phyloP scores from a whole-genome alignment of 805 yeast species.

The Candida glaebosa region DNA sequence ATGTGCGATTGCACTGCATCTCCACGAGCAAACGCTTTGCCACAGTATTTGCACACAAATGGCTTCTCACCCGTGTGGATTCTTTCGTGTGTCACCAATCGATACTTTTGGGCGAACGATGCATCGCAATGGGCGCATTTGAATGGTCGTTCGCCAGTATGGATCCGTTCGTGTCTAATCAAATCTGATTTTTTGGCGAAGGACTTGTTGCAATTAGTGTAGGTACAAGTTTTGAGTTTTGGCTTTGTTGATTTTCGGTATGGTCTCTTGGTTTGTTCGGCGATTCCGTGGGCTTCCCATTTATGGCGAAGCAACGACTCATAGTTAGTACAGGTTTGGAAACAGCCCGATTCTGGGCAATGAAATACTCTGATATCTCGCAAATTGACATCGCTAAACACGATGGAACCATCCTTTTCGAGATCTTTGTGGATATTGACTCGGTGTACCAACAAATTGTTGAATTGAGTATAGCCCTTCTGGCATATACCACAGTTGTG shows the following conservation, averaged over 20 bases:
- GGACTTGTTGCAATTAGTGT: constrained; percentile 13
- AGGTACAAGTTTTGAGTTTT: constrained; percentile 9
- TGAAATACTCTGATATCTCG: constrained; percentile 11
- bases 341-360: constrained; percentile 9
- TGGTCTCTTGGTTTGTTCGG: constrained; percentile 3
- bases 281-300: constrained; percentile 5
- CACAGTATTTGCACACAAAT: constrained; percentile 18
- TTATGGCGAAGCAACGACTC: constrained; percentile 8
- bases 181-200: constrained; percentile 16
- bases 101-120: constrained; percentile 17
- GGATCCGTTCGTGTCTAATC: constrained; percentile 13
- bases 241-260: constrained; percentile 1
- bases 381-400: constrained; percentile 4
- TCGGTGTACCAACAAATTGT: constrained; percentile 10
- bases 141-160: constrained; percentile 18
- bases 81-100: constrained; percentile 21
- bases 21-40: constrained; percentile 21
- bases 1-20: constrained; percentile 23
- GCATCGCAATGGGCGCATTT: constrained; percentile 14
- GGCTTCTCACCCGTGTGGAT: constrained; percentile 24
- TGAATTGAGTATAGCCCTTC: constrained; percentile 12
- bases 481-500: constrained; percentile 11
- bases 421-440: constrained; percentile 12
- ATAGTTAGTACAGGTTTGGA: constrained; percentile 9
- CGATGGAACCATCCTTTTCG: constrained; percentile 4